Conservation (phyloP, 306 rosid species). For the Carpinus fangiana region DNA sequence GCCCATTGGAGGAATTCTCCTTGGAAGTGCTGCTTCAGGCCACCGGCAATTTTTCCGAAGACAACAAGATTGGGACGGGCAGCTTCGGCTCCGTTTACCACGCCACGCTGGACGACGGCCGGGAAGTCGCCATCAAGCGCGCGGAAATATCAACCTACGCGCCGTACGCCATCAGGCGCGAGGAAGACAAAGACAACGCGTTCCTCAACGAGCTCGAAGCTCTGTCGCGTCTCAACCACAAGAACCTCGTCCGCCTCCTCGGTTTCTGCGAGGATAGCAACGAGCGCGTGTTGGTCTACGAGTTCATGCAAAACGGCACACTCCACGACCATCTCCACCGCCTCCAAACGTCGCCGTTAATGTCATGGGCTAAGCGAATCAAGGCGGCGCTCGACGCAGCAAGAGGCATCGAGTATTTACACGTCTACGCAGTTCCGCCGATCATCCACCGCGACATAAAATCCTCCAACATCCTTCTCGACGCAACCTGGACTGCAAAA, state of each 20-base stretch:
- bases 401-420: slow-evolving; percentile 69
- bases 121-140: slow-evolving; percentile 83
- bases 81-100: slow-evolving; percentile 81
- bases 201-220: slow-evolving; percentile 76
- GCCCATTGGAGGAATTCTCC: slow-evolving; percentile 66
- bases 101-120: slow-evolving; percentile 60
- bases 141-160: slow-evolving; percentile 57
- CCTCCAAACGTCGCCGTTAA: slow-evolving; percentile 34
- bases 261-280: slow-evolving; percentile 69
- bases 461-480: slow-evolving; percentile 66
- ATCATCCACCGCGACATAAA: slow-evolving; percentile 82
- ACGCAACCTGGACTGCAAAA: slow-evolving; percentile 51
- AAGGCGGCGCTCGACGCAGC: slow-evolving; percentile 75
- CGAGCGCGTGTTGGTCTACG: slow-evolving; percentile 77
- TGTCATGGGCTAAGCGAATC: slow-evolving; percentile 56
- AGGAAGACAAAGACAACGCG: slow-evolving; percentile 76
- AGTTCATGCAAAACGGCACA: slow-evolving; percentile 68
- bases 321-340: slow-evolving; percentile 75
- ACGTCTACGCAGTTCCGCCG: slow-evolving; percentile 56
- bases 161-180: slow-evolving; percentile 42
- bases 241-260: slow-evolving; percentile 60
- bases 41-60: slow-evolving; percentile 66
- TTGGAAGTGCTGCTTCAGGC: slow-evolving; percentile 42
- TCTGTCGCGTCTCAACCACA: slow-evolving; percentile 81
- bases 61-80: slow-evolving; percentile 66